Evolutionary conservation across 108 stramenopile genomes (phyloP), one percentile per base, ranked within the genome.

Genomic region (Discostella pseudostelligera): DNA sequence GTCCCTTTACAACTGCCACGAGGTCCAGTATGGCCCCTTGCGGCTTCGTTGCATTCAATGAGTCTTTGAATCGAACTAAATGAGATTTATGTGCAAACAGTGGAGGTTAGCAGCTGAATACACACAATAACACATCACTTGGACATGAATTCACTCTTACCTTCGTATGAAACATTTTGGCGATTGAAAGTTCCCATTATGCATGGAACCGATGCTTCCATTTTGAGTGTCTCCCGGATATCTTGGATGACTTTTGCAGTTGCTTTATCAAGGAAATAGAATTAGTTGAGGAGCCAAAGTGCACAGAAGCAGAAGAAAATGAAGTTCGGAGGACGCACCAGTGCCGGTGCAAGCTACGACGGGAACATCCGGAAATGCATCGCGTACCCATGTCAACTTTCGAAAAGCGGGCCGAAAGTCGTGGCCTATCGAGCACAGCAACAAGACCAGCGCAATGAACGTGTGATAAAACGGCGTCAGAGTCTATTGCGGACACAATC

Each of bases 161-260:
- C 96, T 60, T 93, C 80, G 75, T 96, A 99, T 44, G 73, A 82
- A 8, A 99, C 92, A 70, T 98, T 98, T 39, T 78, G 75, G 17
- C 99, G 88, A 83, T 99, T 96, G 79, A 98, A 97, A 32, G 78
- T 87, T 17, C 83, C 87, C 61, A 72, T 64, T 20, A 83, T 78
- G 51, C 74, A 63, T 8, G 84, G 81, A 12, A 59, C 63, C n/a
- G 49, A 57, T 24, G n/a, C 44, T 12, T 50, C 32, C 53, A 93
- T 63, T 7, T 59, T 48, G 0, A 99, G 72, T 42, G 71, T 83
- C 10, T 81, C 57, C 29, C 80, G 62, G 59, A 96, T 93, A 64
- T 96, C 95, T 29, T 74, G 29, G 40, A 92, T 80, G 16, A 97
- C 95, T 35, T 83, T 74, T 16, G 88, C 69, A 3, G 96, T 94